A percentile compares a stretch with the other conserved stretches of the same genome.
phyloP scores from a whole-genome alignment of 1,284 basidiomycete species.

The Ustilago curta region DNA sequence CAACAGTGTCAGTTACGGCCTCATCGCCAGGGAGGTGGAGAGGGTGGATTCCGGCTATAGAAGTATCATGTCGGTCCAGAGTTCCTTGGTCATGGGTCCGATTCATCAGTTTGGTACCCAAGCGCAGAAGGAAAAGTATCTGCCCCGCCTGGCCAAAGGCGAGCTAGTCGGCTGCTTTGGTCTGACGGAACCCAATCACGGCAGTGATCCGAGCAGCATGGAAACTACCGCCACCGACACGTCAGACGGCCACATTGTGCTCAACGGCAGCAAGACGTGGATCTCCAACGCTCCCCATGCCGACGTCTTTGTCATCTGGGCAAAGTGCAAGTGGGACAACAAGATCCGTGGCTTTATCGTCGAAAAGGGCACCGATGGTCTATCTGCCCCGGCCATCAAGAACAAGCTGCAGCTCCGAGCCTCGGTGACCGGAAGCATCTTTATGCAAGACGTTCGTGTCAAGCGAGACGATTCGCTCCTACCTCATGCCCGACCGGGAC shows the following conservation, averaged over 20 bases:
- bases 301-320: conserved; percentile 91
- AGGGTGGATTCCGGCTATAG: conserved; percentile 95
- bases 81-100: conserved; percentile 97
- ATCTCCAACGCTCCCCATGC: conserved; percentile 80
- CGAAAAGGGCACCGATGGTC: conserved; percentile 89
- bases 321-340: conserved; percentile 91
- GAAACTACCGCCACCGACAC: conserved; percentile 88
- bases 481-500: conserved; percentile 57
- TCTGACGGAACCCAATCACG: conserved; percentile 95
- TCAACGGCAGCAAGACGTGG: conserved; percentile 96
- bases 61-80: conserved; percentile 94
- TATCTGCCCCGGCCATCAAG: conserved; percentile 87
- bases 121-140: conserved; percentile 89
- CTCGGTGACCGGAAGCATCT: conserved; percentile 91
- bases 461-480: conserved; percentile 56
- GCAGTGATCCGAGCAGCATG: conserved; percentile 93
- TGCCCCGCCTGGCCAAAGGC: conserved; percentile 86
- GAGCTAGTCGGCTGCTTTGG: conserved; percentile 94
- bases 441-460: conserved; percentile 74
- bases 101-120: conserved; percentile 90
- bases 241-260: conserved; percentile 81
- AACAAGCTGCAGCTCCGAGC: conserved; percentile 91
- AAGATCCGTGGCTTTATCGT: conserved; percentile 92
- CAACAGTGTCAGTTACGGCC: conserved; percentile 88
- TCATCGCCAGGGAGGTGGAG: conserved; percentile 93